Evolutionary conservation across 2,329 filamentous ascomycete species (phyloP).

Genomic region (Beauveria varroae): DNA sequence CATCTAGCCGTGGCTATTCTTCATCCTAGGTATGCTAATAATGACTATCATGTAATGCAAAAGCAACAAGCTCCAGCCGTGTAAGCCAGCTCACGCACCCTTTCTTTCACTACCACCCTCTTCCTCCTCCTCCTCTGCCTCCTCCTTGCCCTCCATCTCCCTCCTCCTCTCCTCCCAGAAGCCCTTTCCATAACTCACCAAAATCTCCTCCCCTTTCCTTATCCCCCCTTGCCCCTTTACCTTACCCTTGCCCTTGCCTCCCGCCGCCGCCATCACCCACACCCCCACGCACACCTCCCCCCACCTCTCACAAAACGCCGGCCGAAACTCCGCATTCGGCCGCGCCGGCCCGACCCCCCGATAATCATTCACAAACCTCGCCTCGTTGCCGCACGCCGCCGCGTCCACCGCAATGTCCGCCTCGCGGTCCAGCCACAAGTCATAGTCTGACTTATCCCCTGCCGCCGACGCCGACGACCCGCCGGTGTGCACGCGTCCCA

Average conservation of each 20-base stretch:
- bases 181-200: slow-evolving; percentile 61
- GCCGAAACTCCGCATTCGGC: slow-evolving; percentile 52
- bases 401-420: slow-evolving; percentile 54
- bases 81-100: too few relatives aligned
- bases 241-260: slow-evolving; percentile 19
- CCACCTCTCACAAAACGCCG: slow-evolving; percentile 46
- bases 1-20: neutral
- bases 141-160: slow-evolving; percentile 5
- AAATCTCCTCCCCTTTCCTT: slow-evolving; percentile 53
- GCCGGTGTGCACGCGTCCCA: slow-evolving; percentile 49
- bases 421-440: slow-evolving; percentile 54
- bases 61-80: neutral
- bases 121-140: too few relatives aligned
- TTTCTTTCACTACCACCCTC: too few relatives aligned
- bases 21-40: neutral
- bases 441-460: slow-evolving; percentile 44
- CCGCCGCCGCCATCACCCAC: slow-evolving; percentile 33
- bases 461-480: slow-evolving; percentile 20
- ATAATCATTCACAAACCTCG: slow-evolving; percentile 60
- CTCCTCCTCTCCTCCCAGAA: slow-evolving; percentile 49
- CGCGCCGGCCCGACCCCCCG: slow-evolving; percentile 44
- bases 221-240: slow-evolving; percentile 29
- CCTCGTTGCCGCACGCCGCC: slow-evolving; percentile 51
- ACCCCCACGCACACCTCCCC: slow-evolving; percentile 50
- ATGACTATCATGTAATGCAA: neutral